Conservation (phyloP, 2,329 filamentous ascomycete species). For the Tolypocladium sp. region DNA sequence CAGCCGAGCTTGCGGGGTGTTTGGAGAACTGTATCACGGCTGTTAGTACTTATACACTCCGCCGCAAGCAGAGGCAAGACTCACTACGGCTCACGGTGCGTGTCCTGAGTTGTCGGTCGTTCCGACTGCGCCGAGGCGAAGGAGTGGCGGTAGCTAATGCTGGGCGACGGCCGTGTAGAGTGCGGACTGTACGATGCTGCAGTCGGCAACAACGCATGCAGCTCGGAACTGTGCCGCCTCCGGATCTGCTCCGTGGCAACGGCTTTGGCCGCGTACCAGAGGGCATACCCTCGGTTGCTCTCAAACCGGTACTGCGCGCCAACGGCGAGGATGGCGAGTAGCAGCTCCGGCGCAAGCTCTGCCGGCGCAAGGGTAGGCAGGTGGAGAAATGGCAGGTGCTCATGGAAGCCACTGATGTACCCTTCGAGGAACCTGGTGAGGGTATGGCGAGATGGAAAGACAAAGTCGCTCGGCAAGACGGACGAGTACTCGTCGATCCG, state of each 20-base stretch:
- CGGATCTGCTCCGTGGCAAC: conserved; percentile 51
- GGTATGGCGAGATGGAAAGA: conserved; percentile 60
- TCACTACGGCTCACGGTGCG: conserved; percentile 51
- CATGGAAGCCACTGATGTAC: conserved; percentile 58
- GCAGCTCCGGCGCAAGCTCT: conserved; percentile 57
- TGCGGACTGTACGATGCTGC: conserved; percentile 51
- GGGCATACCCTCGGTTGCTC: conserved; percentile 45
- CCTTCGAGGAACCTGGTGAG: conserved; percentile 60
- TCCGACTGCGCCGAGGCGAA: conserved; percentile 51
- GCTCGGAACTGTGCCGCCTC: conserved; percentile 45
- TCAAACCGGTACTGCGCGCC: conserved; percentile 59
- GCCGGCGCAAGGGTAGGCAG: conserved; percentile 55
- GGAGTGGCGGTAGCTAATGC: conserved; percentile 46
- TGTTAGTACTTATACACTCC: neutral
- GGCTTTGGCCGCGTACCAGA: conserved; percentile 53
- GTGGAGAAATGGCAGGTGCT: conserved; percentile 52
- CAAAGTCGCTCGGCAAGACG: conserved; percentile 52
- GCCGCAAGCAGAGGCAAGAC: conserved; percentile 12
- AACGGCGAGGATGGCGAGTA: conserved; percentile 58
- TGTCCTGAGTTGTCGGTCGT: conserved; percentile 46
- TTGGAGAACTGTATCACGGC: conserved; percentile 37
- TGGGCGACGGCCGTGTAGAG: conserved; percentile 50
- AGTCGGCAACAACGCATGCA: conserved; percentile 47
- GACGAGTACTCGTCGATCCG: conserved; percentile 53
- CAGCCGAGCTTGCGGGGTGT: conserved; percentile 48